Conservation (phyloP, 768 basidiomycete species). For the Naganishia antarctica region DNA sequence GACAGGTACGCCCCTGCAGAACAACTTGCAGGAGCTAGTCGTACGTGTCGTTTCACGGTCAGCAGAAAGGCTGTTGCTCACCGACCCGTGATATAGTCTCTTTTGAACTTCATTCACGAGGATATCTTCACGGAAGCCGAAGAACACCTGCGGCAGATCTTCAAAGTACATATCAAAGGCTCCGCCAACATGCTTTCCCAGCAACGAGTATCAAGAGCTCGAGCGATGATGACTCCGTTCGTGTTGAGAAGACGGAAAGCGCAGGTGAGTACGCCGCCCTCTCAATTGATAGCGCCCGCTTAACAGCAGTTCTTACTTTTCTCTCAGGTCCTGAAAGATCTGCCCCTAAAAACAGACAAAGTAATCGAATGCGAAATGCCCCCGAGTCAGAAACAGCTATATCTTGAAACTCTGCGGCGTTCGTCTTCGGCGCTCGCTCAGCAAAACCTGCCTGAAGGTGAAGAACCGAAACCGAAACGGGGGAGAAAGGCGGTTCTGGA, state of each 20-base stretch:
- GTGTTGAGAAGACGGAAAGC: conserved; percentile 95
- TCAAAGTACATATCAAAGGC: conserved; percentile 78
- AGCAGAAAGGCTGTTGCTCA: conserved; percentile 2
- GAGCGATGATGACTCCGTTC: conserved; percentile 99
- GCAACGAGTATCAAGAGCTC: conserved; percentile 87
- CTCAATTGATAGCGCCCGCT: not conserved
- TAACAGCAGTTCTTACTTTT: not conserved
- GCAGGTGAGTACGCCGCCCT: conserved; percentile 56
- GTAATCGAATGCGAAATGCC: conserved; percentile 97
- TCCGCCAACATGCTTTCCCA: conserved; percentile 84
- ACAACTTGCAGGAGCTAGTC: conserved; percentile 54
- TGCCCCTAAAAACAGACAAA: conserved; percentile 85
- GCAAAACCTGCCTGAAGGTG: conserved; percentile 38
- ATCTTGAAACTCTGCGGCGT: conserved; percentile 75
- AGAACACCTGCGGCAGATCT: conserved; percentile 80
- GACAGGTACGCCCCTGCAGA: conserved; percentile 87
- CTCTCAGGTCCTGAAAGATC: conserved; percentile 75
- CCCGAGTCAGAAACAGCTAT: conserved; percentile 70
- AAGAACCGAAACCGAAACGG: conserved; percentile 51
- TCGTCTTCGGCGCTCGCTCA: conserved; percentile 63
- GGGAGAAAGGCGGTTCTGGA: conserved; percentile 53
- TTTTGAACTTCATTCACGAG: conserved; percentile 96
- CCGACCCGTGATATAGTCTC: conserved; percentile 58
- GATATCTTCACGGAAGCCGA: conserved; percentile 74
- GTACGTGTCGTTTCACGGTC: conserved; percentile 40